Base-by-base conservation (phyloP, 2,329 filamentous ascomycete genomes). In the Alternaria triticimaculans region DNA sequence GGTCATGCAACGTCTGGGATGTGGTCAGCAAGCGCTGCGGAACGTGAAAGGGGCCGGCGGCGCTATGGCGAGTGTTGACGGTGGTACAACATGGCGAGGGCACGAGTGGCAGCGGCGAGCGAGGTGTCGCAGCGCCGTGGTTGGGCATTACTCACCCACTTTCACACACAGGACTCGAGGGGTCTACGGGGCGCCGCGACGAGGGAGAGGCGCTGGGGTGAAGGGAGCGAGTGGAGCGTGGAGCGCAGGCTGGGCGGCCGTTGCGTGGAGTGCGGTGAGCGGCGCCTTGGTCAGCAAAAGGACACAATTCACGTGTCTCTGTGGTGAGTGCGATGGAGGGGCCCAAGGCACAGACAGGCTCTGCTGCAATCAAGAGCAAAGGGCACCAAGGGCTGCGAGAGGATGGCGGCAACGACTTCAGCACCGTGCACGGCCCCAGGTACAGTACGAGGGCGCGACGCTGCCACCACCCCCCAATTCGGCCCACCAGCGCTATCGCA, bases 71-170 rank as follows among this genome's bases (percentile, higher is more conserved):
- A 70, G 63, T 76, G 76, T 67, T 65, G 77, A 70, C 65, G 75
- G 76, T 67, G 64, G 77, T 78, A 76, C 76, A 65, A 74, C 72
- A 75, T 76, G 73, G 54, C 66, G 67, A 70, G 72, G 70, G 68
- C 72, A 73, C 72, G 64, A 68, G 64, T 69, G 72, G 71, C 71
- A 73, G 76, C 77, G 75, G 76, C 73, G 74, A 72, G 67, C 67
- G 69, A 68, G 70, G 68, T 66, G 68, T 51, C 62, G 64, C 54
- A 63, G 54, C 53, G 67, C 65, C 68, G 64, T 60, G 62, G 45
- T 57, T 60, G 57, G 64, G 66, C 66, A 65, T 68, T 58, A 78
- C 77, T 74, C 71, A 78, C 75, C 71, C 66, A 70, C 56, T 55
- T 53, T 48, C 44, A 59, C 60, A 58, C 21, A 41, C 49, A 53